These are phyloP conservation scores for Aspergillus proliferans DNA, from an alignment of 2,329 filamentous ascomycete genomes.

Conservation along the genomic window DNA sequence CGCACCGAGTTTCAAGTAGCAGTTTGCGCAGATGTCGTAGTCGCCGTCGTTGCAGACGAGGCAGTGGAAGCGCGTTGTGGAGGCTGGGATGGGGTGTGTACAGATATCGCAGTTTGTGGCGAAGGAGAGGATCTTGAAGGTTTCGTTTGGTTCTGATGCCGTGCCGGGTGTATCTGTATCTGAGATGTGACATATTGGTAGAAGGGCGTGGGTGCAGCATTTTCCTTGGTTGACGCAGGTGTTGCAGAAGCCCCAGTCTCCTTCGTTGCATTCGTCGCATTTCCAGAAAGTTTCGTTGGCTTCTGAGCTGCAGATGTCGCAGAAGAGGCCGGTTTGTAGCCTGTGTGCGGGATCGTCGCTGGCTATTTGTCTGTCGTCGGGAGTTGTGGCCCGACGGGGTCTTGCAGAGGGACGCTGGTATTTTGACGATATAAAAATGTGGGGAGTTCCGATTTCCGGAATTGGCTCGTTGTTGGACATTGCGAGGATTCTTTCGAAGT, in stretches of 20 bases:
- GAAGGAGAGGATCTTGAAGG: conserved; percentile 65
- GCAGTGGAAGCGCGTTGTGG: conserved; percentile 71
- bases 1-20: conserved; percentile 64
- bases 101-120: conserved; percentile 75
- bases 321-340: conserved; percentile 77
- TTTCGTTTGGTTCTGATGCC: conserved; percentile 18
- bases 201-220: conserved; percentile 73
- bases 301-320: conserved; percentile 65
- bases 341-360: conserved; percentile 61
- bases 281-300: conserved; percentile 86
- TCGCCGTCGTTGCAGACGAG: conserved; percentile 70
- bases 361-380: conserved; percentile 47
- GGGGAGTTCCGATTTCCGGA: conserved; percentile 34
- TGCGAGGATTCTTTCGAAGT: conserved; percentile 54
- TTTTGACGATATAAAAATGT: conserved; percentile 42
- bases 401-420: conserved; percentile 26
- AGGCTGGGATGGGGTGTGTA: conserved; percentile 62
- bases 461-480: conserved; percentile 16
- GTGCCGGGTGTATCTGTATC: conserved; percentile 2
- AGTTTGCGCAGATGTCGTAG: conserved; percentile 76
- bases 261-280: conserved; percentile 79
- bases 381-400: conserved; percentile 23
- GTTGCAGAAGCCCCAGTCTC: conserved; percentile 93
- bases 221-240: conserved; percentile 75
- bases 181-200: conserved; percentile 63